Evolutionary conservation across 345 rosid genomes (phyloP), one percentile per base, ranked within the genome.

Genomic region (Heritiera littoralis): DNA sequence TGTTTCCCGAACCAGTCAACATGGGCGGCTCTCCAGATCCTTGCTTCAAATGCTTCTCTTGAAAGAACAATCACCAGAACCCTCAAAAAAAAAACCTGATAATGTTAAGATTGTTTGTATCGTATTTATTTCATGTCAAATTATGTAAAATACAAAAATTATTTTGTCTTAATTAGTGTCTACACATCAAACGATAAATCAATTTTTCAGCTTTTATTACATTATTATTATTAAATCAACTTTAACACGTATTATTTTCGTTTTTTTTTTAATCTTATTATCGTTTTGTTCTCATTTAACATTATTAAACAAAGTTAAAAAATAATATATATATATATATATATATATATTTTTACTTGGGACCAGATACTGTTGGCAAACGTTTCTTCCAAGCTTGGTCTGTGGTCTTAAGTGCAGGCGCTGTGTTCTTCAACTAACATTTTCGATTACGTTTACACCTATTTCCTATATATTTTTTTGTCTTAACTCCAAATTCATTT

Each of bases 11-110:
- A 66, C 67, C 68, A 66, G 90, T 85, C 88, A 84, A 72, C 77
- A 76, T 15, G 79, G 87, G 84, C 86, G 86, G 87, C 87, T 79
- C 54, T 76, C 65, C 78, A 49, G 82, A 61, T 77, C 65, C 54
- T 54, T 30, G 32, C 12, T n/a, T 20, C 14, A 43, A 11, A 60
- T 20, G 60, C 64, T 67, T 41, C 76, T 72, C 76, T 13, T 66
- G 72, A 32, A 66, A 71, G 60, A 58, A 67, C 51, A 66, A 23
- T 12, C 72, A 35, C 30, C 56, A 49, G n/a, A 43, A 23, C 66
- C 51, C 52, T 3, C 56, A 54, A 65, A 32, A 8, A 74, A 56
- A 58, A 46, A 35, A 20, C 2, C 2, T 18, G 13, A 60, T 41
- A 4, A 48, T 17, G 9, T 66, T 38, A 23, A 49, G 48, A 15